Conservation (phyloP, 441 rosid species). For the Erysimum cheiri region DNA sequence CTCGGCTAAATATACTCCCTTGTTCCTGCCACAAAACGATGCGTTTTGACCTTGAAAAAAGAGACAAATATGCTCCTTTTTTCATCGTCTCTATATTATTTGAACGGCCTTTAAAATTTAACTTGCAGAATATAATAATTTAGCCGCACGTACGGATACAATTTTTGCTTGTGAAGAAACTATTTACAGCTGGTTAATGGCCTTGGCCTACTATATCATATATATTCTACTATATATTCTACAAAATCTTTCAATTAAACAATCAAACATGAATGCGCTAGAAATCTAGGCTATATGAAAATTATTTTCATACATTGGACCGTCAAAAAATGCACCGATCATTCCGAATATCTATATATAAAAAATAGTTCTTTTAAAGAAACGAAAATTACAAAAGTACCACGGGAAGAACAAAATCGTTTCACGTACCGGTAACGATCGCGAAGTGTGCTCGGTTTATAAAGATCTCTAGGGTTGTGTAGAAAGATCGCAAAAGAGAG, state of each 20-base stretch:
- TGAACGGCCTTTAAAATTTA: neutral
- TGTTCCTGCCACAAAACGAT: conserved; percentile 29
- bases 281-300: neutral
- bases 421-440: conserved; percentile 30
- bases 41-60: conserved; percentile 33
- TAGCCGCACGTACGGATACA: conserved; percentile 22
- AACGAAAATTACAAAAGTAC: conserved; percentile 31
- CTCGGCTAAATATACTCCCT: conserved; percentile 40
- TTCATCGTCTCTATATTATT: neutral
- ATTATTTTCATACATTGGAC: conserved; percentile 22
- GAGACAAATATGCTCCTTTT: conserved; percentile 26
- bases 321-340: conserved; percentile 12
- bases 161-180: neutral
- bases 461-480: conserved; percentile 47
- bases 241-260: no score
- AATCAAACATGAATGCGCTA: neutral
- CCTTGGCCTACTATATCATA: no score
- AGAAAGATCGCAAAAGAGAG: conserved; percentile 58
- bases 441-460: neutral
- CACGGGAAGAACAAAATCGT: conserved; percentile 31
- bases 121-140: neutral
- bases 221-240: no score
- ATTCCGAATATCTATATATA: neutral
- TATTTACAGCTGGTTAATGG: no score
- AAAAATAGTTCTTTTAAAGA: neutral